Conservation (phyloP, 1,284 basidiomycete genomes). For the Malassezia caprae region DNA sequence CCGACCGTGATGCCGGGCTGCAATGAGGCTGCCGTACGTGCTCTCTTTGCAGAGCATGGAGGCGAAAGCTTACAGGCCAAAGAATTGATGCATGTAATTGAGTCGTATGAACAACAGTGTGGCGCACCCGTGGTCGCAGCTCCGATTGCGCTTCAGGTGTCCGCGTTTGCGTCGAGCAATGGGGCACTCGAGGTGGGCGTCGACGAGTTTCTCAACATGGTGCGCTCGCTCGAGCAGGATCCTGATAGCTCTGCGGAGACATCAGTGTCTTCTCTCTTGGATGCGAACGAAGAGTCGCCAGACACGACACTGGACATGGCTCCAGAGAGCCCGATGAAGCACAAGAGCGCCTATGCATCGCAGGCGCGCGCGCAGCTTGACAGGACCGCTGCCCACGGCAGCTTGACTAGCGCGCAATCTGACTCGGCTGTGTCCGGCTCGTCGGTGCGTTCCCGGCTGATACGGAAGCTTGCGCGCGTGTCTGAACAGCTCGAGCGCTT, state of each 20-base stretch:
- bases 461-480: constrained; percentile 8
- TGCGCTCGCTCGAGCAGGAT: constrained; percentile 4
- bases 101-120: background rate
- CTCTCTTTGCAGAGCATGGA: constrained; percentile 8
- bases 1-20: background rate
- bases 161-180: constrained; percentile 6
- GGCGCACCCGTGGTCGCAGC: background rate
- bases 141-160: constrained; percentile 1
- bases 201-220: constrained; percentile 14
- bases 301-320: constrained; percentile 1
- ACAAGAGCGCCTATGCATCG: background rate
- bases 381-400: background rate
- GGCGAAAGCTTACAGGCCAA: background rate
- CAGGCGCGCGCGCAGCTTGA: background rate
- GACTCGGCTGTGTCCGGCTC: background rate
- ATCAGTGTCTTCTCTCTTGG: background rate
- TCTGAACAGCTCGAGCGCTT: constrained; percentile 10
- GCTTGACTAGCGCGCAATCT: background rate
- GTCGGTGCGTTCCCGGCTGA: background rate
- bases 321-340: background rate
- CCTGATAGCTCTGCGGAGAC: background rate
- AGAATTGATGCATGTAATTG: background rate
- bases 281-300: background rate
- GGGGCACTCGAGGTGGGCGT: background rate
- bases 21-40: constrained; percentile 12